A percentile compares a stretch with the other conserved stretches of the same genome.
Conservation (phyloP, 805 yeast species). For the Myxozyma nipponensis region DNA sequence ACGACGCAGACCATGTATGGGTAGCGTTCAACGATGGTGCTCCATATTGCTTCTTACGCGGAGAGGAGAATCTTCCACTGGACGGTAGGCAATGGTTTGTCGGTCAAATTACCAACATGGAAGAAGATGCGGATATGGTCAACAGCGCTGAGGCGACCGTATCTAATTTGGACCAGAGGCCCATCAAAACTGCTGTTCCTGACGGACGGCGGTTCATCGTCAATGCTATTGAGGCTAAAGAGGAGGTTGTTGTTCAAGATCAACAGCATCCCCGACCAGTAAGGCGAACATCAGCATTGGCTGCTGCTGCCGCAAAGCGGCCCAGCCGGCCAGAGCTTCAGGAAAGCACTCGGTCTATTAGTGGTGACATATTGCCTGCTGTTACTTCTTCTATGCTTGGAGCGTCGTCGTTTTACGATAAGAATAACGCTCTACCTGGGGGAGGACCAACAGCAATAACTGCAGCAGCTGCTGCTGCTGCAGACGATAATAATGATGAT, state of each 20-base stretch:
- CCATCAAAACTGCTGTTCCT: slow-evolving; percentile 1
- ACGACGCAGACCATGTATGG: slow-evolving; percentile 56
- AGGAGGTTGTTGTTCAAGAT: not conserved
- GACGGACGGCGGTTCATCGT: slow-evolving; percentile 22
- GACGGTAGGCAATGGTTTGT: slow-evolving; percentile 74
- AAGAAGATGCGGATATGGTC: slow-evolving; percentile 45
- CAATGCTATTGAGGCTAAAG: slow-evolving; percentile 13
- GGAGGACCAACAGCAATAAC: no score
- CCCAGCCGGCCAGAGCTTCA: slow-evolving; percentile 6
- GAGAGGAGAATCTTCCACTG: slow-evolving; percentile 36
- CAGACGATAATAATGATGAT: not conserved
- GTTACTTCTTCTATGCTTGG: no score
- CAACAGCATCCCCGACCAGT: not conserved
- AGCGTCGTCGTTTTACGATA: not conserved
- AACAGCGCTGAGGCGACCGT: not conserved
- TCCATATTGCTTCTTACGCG: slow-evolving; percentile 72
- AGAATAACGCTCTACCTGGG: not conserved
- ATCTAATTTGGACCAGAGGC: not conserved
- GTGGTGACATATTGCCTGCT: no score
- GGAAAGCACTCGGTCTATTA: slow-evolving; percentile 1
- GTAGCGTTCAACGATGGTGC: slow-evolving; percentile 91
- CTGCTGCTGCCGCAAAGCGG: slow-evolving; percentile 20
- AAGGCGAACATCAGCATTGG: slow-evolving; percentile 17
- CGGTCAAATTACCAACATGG: slow-evolving; percentile 60
- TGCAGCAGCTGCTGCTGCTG: not conserved